These are phyloP conservation scores for Globisporangium carolinianum DNA, from an alignment of 352 stramenopile species.

Conservation along the genomic window DNA sequence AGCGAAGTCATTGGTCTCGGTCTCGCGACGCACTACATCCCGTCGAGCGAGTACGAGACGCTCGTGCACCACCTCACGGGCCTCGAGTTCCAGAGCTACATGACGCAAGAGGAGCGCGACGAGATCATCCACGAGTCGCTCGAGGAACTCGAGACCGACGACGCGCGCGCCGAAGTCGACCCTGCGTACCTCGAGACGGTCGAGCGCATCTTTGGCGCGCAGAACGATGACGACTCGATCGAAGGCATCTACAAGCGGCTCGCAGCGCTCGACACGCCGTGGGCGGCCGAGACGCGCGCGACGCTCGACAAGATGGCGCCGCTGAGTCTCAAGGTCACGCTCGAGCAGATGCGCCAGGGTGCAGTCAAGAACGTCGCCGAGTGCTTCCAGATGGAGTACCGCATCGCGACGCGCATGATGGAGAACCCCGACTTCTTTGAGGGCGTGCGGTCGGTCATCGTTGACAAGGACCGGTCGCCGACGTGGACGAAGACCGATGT, in stretches of 20 bases:
- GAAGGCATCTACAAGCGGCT: conserved; percentile 61
- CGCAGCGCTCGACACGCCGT: conserved; percentile 59
- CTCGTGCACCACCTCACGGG: conserved; percentile 85
- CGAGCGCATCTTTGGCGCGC: conserved; percentile 67
- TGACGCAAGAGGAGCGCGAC: conserved; percentile 74
- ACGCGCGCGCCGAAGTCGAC: conserved; percentile 77
- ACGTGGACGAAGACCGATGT: conserved; percentile 82
- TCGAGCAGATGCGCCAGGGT: conserved; percentile 91
- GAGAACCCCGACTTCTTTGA: conserved; percentile 95
- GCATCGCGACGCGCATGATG: conserved; percentile 77
- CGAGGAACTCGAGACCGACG: conserved; percentile 76
- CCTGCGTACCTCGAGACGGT: conserved; percentile 69
- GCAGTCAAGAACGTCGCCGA: conserved; percentile 77
- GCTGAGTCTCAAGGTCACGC: conserved; percentile 91
- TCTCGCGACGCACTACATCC: conserved; percentile 95
- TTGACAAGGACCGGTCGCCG: conserved; percentile 94
- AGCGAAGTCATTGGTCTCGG: conserved; percentile 89
- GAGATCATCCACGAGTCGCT: conserved; percentile 84
- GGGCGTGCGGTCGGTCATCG: conserved; percentile 92
- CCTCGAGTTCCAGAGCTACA: conserved; percentile 55
- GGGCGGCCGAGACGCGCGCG: conserved; percentile 68
- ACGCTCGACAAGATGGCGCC: conserved; percentile 90
- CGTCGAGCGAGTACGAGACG: conserved; percentile 80
- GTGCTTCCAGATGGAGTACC: conserved; percentile 95
- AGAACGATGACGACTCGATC: conserved; percentile 66